Evolutionary conservation across 345 rosid genomes (phyloP).

Genomic region (Streptanthus diversifolius): DNA sequence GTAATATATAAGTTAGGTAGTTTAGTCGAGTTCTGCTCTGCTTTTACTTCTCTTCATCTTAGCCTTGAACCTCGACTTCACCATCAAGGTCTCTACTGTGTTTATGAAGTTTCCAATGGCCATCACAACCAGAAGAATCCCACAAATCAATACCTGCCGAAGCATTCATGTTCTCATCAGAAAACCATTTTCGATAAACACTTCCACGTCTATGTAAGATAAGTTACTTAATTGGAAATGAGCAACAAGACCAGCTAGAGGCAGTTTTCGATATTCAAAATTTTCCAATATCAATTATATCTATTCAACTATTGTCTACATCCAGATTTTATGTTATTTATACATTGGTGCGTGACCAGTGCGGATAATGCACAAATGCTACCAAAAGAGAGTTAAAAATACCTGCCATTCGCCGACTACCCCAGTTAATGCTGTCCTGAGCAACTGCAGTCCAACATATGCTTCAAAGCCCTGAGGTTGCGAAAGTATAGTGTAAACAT

Average conservation of each 20-base stretch:
- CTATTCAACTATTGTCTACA: background rate
- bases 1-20: constrained; percentile 19
- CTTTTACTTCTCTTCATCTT: constrained; percentile 92
- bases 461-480: constrained; percentile 82
- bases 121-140: constrained; percentile 81
- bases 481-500: background rate
- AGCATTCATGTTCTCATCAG: constrained; percentile 7
- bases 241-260: background rate
- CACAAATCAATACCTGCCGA: constrained; percentile 75
- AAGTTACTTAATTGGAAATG: background rate
- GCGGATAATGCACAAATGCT: background rate
- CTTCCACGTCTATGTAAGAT: background rate
- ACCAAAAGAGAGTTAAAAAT: background rate
- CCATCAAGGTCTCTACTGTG: constrained; percentile 76
- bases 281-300: background rate
- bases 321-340: background rate
- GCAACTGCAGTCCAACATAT: constrained; percentile 82
- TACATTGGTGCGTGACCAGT: background rate
- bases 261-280: background rate
- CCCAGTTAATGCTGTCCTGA: constrained; percentile 71
- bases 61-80: constrained; percentile 90
- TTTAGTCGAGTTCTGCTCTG: constrained; percentile 57
- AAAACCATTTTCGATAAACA: background rate
- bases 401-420: constrained; percentile 97
- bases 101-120: constrained; percentile 86